These are phyloP conservation scores for Dorcoceras hygrometricum DNA, from an alignment of 257 asterid genomes.

Conservation along the genomic window DNA sequence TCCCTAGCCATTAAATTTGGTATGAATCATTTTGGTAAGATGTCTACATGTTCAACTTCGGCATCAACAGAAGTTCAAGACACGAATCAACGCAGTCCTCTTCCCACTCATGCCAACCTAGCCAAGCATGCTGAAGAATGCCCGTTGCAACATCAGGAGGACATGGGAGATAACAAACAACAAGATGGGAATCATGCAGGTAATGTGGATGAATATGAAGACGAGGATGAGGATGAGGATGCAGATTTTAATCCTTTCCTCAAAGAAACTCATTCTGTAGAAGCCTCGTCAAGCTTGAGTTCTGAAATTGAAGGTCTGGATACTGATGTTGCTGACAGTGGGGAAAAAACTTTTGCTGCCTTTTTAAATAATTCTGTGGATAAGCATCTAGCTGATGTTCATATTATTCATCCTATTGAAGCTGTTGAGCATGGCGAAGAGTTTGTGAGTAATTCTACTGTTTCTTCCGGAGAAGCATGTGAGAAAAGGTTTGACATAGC, in stretches of 20 bases:
- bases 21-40: slow-evolving; percentile 24
- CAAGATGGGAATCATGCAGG: slow-evolving; percentile 30
- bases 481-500: slow-evolving; percentile 22
- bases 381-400: slow-evolving; percentile 18
- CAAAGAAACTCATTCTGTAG: slow-evolving; percentile 56
- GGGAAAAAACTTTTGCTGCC: slow-evolving; percentile 30
- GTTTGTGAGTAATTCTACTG: slow-evolving; percentile 40
- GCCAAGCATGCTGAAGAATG: slow-evolving; percentile 24
- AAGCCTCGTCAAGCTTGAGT: slow-evolving; percentile 89
- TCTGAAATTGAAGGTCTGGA: slow-evolving; percentile 87
- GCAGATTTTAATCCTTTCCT: slow-evolving; percentile 79
- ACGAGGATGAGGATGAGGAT: slow-evolving; percentile 89
- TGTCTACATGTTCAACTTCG: slow-evolving; percentile 37
- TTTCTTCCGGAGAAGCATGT: slow-evolving; percentile 34
- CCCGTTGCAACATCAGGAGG: slow-evolving; percentile 35
- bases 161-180: slow-evolving; percentile 30
- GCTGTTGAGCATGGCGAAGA: slow-evolving; percentile 58
- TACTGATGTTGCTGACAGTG: slow-evolving; percentile 57
- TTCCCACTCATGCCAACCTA: slow-evolving; percentile 27
- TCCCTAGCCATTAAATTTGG: slow-evolving; percentile 16
- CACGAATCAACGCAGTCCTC: slow-evolving; percentile 23
- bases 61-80: slow-evolving; percentile 36
- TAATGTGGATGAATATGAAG: slow-evolving; percentile 33
- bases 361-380: slow-evolving; percentile 28
- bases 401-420: slow-evolving; percentile 36